A percentile compares a stretch with the other conserved stretches of the same genome.
phyloP scores from a whole-genome alignment of 2,329 filamentous ascomycete species.

The Stagonosporopsis rhizophila region DNA sequence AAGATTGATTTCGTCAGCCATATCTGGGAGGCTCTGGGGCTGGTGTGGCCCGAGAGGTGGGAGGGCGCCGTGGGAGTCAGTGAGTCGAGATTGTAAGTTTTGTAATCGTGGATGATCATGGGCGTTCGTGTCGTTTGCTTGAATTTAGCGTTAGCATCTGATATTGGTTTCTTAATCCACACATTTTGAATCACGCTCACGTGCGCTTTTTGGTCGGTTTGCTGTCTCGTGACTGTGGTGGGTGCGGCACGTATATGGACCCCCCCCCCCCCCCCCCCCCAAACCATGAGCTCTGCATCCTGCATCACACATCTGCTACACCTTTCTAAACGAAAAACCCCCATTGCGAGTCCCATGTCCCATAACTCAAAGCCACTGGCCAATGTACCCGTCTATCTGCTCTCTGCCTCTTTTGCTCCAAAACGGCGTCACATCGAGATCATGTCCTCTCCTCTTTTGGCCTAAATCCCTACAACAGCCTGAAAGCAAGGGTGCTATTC shows the following conservation, averaged over 20 bases:
- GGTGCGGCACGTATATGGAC: not conserved
- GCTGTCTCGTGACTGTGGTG: not conserved
- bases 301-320: no score
- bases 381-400: no score
- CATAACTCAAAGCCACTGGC: no score
- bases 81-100: constrained; percentile 75
- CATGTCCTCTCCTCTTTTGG: no score
- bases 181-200: not conserved
- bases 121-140: not conserved
- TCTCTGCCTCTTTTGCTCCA: no score
- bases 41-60: constrained; percentile 93
- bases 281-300: no score
- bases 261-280: not conserved
- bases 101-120: not conserved
- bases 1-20: constrained; percentile 91
- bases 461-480: no score
- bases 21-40: constrained; percentile 91
- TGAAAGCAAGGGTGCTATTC: no score
- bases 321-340: no score
- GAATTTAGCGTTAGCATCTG: constrained; percentile 14
- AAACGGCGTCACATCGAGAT: no score
- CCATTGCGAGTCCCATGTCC: no score
- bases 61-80: constrained; percentile 68
- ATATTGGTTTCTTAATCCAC: not conserved
- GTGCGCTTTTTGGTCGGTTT: not conserved